Percentiles rank a stretch among this genome's conserved stretches.
Conservation (phyloP, 352 stramenopile species). For the Blastocystis sp. region DNA sequence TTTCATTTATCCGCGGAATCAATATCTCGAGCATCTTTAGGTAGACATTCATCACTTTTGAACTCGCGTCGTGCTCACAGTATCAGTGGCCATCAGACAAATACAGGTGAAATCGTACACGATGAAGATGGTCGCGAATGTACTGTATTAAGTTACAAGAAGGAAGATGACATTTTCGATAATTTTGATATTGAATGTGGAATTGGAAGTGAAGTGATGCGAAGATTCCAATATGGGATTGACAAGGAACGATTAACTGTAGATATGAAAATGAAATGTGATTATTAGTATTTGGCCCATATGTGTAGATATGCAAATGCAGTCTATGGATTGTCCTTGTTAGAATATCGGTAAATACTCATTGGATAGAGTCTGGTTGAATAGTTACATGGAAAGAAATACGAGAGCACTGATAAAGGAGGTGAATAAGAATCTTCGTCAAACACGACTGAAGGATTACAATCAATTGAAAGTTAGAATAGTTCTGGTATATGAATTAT, state of each 20-base stretch:
- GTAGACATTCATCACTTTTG: not conserved
- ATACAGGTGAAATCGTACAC: not conserved
- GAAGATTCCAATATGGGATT: constrained; percentile 12
- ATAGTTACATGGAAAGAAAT: constrained; percentile 26
- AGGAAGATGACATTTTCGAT: constrained; percentile 4
- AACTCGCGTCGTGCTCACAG: not conserved
- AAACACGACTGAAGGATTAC: constrained; percentile 9
- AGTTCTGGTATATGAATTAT: not conserved
- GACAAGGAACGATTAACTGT: not conserved
- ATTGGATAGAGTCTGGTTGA: constrained; percentile 9
- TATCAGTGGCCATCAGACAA: not conserved
- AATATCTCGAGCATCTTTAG: not conserved
- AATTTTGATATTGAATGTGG: constrained; percentile 16
- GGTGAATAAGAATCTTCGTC: not conserved
- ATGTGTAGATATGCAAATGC: constrained; percentile 42
- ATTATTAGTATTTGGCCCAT: constrained; percentile 28
- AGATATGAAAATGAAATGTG: not conserved
- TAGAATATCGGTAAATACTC: not conserved
- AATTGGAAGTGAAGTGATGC: not conserved
- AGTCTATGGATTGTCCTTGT: constrained; percentile 45
- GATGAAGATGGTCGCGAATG: constrained; percentile 11
- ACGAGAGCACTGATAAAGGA: not conserved
- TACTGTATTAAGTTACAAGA: not conserved
- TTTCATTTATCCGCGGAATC: not conserved
- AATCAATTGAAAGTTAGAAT: constrained; percentile 32